Conservation (phyloP, 305 asterid genomes). For the Euphrasia arctica region DNA sequence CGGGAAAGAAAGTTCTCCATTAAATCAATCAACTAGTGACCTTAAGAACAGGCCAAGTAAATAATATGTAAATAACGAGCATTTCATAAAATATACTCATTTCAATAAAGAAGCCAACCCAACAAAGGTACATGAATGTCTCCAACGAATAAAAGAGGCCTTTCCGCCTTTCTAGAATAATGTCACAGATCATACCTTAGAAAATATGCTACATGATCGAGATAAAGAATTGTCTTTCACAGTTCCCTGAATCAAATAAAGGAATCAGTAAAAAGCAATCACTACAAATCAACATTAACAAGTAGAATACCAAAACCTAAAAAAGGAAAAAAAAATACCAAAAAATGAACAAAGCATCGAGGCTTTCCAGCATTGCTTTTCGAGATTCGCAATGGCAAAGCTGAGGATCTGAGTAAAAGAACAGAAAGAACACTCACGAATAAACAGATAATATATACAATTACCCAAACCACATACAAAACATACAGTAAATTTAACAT, state of each 20-base stretch:
- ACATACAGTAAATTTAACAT: not conserved
- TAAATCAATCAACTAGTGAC: not conserved
- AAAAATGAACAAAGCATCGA: constrained; percentile 32
- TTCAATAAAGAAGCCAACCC: constrained; percentile 2
- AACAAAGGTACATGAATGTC: constrained; percentile 1
- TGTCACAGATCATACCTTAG: constrained; percentile 41
- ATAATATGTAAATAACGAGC: not conserved
- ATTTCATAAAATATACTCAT: constrained; percentile 12
- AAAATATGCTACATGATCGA: constrained; percentile 27
- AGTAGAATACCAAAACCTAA: not conserved
- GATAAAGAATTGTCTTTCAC: constrained; percentile 33
- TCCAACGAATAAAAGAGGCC: not conserved
- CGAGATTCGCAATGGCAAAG: constrained; percentile 52
- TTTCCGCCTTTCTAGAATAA: not conserved
- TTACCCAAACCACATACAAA: not conserved
- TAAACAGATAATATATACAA: constrained; percentile 10
- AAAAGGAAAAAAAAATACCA: constrained; percentile 34
- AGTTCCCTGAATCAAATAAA: constrained; percentile 40
- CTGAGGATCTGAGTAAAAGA: constrained; percentile 48
- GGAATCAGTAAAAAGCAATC: not conserved
- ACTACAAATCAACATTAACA: constrained; percentile 8
- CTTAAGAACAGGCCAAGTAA: not conserved
- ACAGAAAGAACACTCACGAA: constrained; percentile 3
- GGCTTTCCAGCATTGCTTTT: constrained; percentile 37
- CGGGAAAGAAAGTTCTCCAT: not conserved